Evolutionary conservation across 108 stramenopile species (phyloP).

Genomic region (Cyclostephanos invisitatus): DNA sequence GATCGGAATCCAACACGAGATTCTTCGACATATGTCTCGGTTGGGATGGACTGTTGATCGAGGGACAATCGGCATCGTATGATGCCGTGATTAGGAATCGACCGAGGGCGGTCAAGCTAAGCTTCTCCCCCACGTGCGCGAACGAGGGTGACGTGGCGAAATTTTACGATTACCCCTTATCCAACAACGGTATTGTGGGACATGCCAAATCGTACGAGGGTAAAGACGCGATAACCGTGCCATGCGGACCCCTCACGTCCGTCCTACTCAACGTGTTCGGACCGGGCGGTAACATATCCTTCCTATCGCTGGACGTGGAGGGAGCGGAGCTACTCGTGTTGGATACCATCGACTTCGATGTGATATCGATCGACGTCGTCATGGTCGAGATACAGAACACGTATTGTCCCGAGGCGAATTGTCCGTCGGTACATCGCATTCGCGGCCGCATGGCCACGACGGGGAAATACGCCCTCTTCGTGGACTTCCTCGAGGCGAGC

Average conservation of each 20-base stretch:
- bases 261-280: conserved; percentile 52
- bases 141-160: conserved; percentile 11
- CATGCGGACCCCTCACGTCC: conserved; percentile 55
- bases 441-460: conserved; percentile 23
- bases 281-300: conserved; percentile 28
- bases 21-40: conserved; percentile 53
- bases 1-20: conserved; percentile 47
- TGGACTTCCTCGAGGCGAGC: conserved; percentile 33
- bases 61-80: conserved; percentile 33
- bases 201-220: conserved; percentile 31
- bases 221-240: conserved; percentile 42
- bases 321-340: conserved; percentile 60
- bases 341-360: conserved; percentile 57
- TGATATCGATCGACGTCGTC: conserved; percentile 49
- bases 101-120: conserved; percentile 52
- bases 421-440: conserved; percentile 10
- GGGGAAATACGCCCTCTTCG: conserved; percentile 30
- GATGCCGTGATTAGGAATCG: conserved; percentile 39
- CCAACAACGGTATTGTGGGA: conserved; percentile 51
- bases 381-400: conserved; percentile 62
- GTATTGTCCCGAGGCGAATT: conserved; percentile 36
- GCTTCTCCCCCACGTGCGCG: conserved; percentile 55
- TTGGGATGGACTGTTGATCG: conserved; percentile 48
- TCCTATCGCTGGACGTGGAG: conserved; percentile 75
- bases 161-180: conserved; percentile 46